Base-by-base conservation (phyloP, 208 protist species). In the Acanthamoeba divionensis region DNA sequence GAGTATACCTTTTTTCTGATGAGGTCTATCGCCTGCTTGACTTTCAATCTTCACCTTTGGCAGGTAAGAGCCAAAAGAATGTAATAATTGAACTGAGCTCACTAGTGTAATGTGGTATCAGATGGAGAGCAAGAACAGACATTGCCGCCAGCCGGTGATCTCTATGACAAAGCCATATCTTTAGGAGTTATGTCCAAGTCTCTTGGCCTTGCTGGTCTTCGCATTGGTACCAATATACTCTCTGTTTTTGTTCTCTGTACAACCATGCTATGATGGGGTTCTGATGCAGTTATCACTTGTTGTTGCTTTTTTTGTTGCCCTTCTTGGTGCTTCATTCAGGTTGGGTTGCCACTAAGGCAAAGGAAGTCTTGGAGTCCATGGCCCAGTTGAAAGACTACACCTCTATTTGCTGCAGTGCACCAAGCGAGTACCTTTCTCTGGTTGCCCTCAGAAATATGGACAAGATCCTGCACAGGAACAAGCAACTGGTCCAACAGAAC, bases 131-230 rank as follows among this genome's bases (percentile, higher is more conserved):
- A 80, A 47, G 21, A 15, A 12, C 8, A 10, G 12, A 38, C 8
- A 10, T 55, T 80, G 15, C 69, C 33, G n/a, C 41, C 33, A 29
- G 69, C 41, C 12, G 15, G 33, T 54, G 33, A 80, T 24, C 24
- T 80, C 69, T 80, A 80, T 45, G 69, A 80, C 13, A 80, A 80
- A 80, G 69, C 33, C 9, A 52, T 80, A 9, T 80, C 69, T 54
- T 26, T 80, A 12, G 69, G 69, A 15, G 69, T 52, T 12, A 38
- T 80, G 33, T 80, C 69, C 69, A 80, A 80, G 41, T 38, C 33
- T 54, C 54, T 80, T 54, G 69, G 69, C 10, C 10, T 80, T 12
- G 33, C 69, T 9, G 69, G 69, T 33, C 24, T 80, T 18, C 69
- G 69, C 24, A 52, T 80, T 18, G 33, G 69, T 80, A 54, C 26